These are phyloP conservation scores for Galium porrigens DNA, from an alignment of 305 asterid species.

Conservation along the genomic window DNA sequence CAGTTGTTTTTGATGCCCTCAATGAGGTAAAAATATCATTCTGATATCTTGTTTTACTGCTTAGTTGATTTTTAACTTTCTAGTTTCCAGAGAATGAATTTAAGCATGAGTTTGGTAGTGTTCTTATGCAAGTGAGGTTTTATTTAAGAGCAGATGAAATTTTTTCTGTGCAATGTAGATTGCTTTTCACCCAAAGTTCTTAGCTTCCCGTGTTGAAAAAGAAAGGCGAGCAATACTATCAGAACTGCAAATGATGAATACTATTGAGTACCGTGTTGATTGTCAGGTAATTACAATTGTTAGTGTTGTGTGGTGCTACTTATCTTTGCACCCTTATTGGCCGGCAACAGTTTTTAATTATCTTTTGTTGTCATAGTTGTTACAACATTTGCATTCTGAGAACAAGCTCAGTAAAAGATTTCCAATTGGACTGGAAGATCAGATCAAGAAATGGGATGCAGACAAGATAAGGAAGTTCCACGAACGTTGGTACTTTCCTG, in stretches of 20 bases:
- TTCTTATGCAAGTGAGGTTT: not conserved
- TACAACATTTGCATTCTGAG: conserved; percentile 92
- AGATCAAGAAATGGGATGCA: conserved; percentile 96
- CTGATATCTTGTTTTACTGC: not conserved
- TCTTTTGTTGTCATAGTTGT: conserved; percentile 43
- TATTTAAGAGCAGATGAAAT: conserved; percentile 6
- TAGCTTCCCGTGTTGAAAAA: conserved; percentile 88
- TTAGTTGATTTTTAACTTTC: not conserved
- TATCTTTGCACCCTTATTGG: conserved; percentile 11
- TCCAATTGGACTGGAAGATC: conserved; percentile 95
- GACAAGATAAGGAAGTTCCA: conserved; percentile 92
- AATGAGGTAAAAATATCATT: conserved; percentile 48
- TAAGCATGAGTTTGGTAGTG: not conserved
- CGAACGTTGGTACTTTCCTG: conserved; percentile 98
- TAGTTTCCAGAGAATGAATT: not conserved
- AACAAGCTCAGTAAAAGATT: conserved; percentile 93
- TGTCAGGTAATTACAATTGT: conserved; percentile 61
- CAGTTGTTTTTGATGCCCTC: conserved; percentile 89
- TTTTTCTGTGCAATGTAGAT: conserved; percentile 34
- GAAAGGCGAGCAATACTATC: conserved; percentile 91
- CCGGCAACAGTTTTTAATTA: conserved; percentile 12
- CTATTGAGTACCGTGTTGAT: conserved; percentile 98
- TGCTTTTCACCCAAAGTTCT: conserved; percentile 89
- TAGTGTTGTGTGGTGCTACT: conserved; percentile 13
- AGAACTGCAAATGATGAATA: conserved; percentile 98